Conservation (phyloP, 768 basidiomycete species). For the Tricholoma sp. region DNA sequence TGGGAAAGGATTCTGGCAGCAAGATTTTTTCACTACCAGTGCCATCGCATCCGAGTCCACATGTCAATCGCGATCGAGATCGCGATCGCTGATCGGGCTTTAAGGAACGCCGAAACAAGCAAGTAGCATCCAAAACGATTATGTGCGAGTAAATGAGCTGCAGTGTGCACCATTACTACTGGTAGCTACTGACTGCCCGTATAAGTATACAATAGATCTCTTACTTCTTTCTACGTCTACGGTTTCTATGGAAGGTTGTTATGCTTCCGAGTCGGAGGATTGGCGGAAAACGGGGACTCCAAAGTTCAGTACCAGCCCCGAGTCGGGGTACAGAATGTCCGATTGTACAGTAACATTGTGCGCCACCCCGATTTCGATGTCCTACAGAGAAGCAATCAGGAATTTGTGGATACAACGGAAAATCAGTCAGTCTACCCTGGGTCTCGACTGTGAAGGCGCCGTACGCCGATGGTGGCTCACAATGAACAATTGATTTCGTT, state of each 20-base stretch:
- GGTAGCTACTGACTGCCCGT: background rate
- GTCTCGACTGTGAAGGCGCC: background rate
- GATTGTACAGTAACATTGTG: slow-evolving; percentile 14
- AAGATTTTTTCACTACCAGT: background rate
- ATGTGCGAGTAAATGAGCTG: no score
- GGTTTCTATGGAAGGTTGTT: background rate
- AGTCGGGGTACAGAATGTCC: background rate
- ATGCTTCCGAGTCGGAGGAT: background rate
- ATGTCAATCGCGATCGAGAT: no score
- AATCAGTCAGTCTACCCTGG: slow-evolving; percentile 1
- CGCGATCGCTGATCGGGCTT: background rate
- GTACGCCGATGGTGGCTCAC: slow-evolving; percentile 1
- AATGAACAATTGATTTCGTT: background rate
- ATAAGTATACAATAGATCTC: no score
- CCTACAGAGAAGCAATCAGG: slow-evolving; percentile 1
- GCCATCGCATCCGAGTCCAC: no score
- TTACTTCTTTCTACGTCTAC: background rate
- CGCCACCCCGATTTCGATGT: slow-evolving; percentile 15
- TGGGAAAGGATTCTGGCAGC: background rate
- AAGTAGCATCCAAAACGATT: no score
- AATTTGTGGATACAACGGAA: background rate
- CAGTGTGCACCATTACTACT: no score
- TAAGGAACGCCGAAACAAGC: background rate
- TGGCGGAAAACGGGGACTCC: background rate
- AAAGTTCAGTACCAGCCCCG: background rate